phyloP scores from a whole-genome alignment of 495 filamentous ascomycete genomes.

The Rhizodiscina lignyota region DNA sequence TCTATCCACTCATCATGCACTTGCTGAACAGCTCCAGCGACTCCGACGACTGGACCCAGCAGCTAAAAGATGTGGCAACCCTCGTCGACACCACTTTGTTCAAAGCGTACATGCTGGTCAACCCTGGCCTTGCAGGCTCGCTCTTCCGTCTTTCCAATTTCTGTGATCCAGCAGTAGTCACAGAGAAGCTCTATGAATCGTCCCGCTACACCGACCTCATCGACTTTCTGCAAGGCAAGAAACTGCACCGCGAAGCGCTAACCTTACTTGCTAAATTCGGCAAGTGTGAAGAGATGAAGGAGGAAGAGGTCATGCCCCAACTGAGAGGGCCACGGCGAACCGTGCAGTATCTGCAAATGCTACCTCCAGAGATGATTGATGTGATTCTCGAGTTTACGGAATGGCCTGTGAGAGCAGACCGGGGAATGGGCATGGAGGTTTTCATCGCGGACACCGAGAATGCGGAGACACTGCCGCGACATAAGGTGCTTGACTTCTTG shows the following conservation, averaged over 20 bases:
- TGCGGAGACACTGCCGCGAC: constrained; percentile 71
- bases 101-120: constrained; percentile 79
- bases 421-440: constrained; percentile 78
- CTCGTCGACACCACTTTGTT: constrained; percentile 90
- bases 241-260: constrained; percentile 74
- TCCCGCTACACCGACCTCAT: constrained; percentile 87
- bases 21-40: constrained; percentile 22
- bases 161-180: constrained; percentile 89
- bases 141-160: constrained; percentile 95
- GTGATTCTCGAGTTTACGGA: constrained; percentile 80
- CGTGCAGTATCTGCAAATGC: constrained; percentile 74
- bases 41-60: constrained; percentile 41
- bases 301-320: constrained; percentile 40
- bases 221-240: constrained; percentile 93
- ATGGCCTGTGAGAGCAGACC: constrained; percentile 64
- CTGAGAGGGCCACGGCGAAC: constrained; percentile 75
- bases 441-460: constrained; percentile 92
- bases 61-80: constrained; percentile 56
- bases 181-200: constrained; percentile 75
- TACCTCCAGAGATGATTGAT: constrained; percentile 77
- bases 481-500: constrained; percentile 59
- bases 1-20: constrained; percentile 19
- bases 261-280: constrained; percentile 74
- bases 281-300: neutral
- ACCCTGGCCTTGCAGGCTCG: constrained; percentile 67